Evolutionary conservation across 2,329 filamentous ascomycete genomes (phyloP), one percentile per base, ranked within the genome.

Genomic region (Verticillium longisporum): DNA sequence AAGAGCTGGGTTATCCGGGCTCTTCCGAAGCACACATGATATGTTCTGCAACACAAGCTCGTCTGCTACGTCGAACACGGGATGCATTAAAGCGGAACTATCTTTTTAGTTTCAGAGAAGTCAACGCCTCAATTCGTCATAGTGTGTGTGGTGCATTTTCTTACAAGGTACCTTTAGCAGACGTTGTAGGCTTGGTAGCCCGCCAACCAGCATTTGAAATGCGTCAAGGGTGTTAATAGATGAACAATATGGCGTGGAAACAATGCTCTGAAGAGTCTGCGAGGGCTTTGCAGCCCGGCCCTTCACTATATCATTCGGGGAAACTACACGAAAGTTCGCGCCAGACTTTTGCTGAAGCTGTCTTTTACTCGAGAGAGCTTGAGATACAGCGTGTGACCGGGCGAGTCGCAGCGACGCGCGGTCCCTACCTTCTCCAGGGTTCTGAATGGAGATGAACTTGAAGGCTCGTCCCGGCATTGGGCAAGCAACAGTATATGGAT

Each of bases 21-120:
- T 69, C 3, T 65, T 69, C 59, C 68, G 71, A 31, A 79, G 70
- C 34, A 79, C 69, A 0, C 68, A 69, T 15, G 55, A 63, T 36
- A 78, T 77, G 61, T 70, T 75, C 18, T 74, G 73, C n/a, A 78
- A 68, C 1, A 67, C 68, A 50, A 74, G 68, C n/a, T 74, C 70
- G 6, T 77, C 71, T 1, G 66, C 14, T 14, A 58, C 56, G n/a
- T 38, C 34, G 15, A 58, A 58, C 6, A 41, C 56, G 9, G 36
- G 26, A 33, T 21, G 37, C 26, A 37, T 37, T 26, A n/a, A 45
- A 14, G 56, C n/a, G 13, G n/a, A n/a, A 4, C 21, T 33, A 10
- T 41, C 32, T 32, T 50, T 38, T 9, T n/a, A 6, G 13, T 13
- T 1, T 56, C 21, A n/a, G 4, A n/a, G 21, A 36, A 7, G 10